Evolutionary conservation across 1,284 basidiomycete species (phyloP).

Genomic region (Irpex sp.): DNA sequence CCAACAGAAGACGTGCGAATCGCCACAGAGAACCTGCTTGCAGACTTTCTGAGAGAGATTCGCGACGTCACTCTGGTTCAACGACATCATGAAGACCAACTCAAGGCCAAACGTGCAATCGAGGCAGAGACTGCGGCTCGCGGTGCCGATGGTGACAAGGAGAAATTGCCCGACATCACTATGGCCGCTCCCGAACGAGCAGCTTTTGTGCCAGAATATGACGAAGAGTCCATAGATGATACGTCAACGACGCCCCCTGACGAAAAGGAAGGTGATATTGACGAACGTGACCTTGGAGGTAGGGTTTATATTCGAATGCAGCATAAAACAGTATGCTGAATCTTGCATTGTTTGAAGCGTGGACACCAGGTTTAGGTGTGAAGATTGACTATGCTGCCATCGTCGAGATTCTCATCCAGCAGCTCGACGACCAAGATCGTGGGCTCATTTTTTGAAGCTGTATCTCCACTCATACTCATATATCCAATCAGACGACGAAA

Average conservation of each 20-base stretch:
- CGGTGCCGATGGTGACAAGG: constrained; percentile 20
- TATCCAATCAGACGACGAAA: constrained; percentile 66
- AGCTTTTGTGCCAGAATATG: constrained; percentile 47
- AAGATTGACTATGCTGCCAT: constrained; percentile 89
- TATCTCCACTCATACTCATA: not conserved
- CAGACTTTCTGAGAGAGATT: constrained; percentile 92
- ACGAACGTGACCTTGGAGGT: constrained; percentile 64
- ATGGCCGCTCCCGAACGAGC: constrained; percentile 23
- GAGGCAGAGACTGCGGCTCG: constrained; percentile 37
- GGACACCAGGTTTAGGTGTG: constrained; percentile 92
- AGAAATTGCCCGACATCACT: constrained; percentile 25
- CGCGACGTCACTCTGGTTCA: constrained; percentile 77
- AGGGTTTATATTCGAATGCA: constrained; percentile 11
- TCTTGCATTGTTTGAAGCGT: constrained; percentile 40
- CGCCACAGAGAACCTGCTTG: constrained; percentile 86
- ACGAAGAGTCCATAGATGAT: constrained; percentile 29
- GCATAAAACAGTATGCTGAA: not conserved
- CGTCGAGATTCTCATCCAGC: constrained; percentile 90
- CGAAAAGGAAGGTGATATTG: constrained; percentile 45
- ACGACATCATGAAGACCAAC: constrained; percentile 52
- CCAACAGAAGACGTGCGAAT: constrained; percentile 91
- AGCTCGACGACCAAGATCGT: constrained; percentile 79
- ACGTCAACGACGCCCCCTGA: constrained; percentile 28
- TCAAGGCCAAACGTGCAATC: constrained; percentile 37
- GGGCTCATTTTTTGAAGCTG: constrained; percentile 24